Base-by-base conservation (phyloP, 2,329 filamentous ascomycete species). In the Trichoderma hamatum region DNA sequence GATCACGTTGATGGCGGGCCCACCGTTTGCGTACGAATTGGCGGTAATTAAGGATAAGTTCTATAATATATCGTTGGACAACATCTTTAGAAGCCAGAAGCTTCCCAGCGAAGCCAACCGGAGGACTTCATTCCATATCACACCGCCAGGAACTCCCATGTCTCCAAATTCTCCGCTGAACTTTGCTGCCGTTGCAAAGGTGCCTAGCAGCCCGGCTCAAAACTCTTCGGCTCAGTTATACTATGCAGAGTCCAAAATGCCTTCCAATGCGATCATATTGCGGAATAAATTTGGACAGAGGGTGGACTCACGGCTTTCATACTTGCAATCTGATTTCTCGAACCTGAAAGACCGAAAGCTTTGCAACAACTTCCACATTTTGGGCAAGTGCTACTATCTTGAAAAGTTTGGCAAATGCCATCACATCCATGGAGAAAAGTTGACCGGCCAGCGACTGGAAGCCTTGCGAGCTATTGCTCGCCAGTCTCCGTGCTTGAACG, bases 1-100 rank as follows among this genome's bases (percentile, higher is more conserved):
- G 11, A 77, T 83, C 43, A 76, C 78, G 5, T 71, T 83, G 5
- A 64, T 83, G 36, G 76, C 82, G 71, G 81, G 79, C 0, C 77
- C 78, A 32, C 77, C 78, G 0, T 82, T 82, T 64, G 77, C 77
- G 0, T 72, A 72, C 24, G 80, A 82, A 52, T 71, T 82, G 28
- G 75, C 72, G 39, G 73, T 74, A 1, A 68, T 81, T 21, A 75
- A 74, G 19, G 73, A 75, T 5, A 72, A 73, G 5, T 78, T 78
- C 28, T 70, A 71, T 11, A 72, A 71, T 30, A 68, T 66, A 51
- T 72, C 73, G n/a, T 74, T 78, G 21, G 65, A 66, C 55, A 72
- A 70, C 60, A 67, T 74, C 66, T 75, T 77, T 66, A 70, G 74
- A 59, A 73, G 55, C 49, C 73, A 74, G 66, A 77, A 72, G 75